phyloP scores from a whole-genome alignment of 371 early-diverging fungal species.

The Syncephalastrum contaminatum region DNA sequence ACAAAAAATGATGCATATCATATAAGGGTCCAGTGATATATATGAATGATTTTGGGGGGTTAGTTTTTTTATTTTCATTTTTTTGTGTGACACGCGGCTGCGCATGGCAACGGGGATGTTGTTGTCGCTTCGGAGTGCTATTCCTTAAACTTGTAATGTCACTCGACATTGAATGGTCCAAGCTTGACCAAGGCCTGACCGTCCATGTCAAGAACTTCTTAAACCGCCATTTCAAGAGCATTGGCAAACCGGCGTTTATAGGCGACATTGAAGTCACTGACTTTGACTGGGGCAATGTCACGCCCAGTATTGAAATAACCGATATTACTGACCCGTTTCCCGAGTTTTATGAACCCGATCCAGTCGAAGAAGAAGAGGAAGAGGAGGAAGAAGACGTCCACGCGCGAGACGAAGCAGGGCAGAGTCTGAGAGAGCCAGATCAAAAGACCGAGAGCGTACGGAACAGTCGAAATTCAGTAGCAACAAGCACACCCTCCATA shows the following conservation, averaged over 20 bases:
- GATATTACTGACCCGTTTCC: conserved; percentile 87
- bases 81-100: too few relatives aligned
- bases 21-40: too few relatives aligned
- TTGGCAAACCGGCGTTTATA: conserved; percentile 77
- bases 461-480: too few relatives aligned
- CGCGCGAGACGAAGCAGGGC: not conserved
- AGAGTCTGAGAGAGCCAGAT: too few relatives aligned
- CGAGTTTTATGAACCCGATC: conserved; percentile 77
- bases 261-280: conserved; percentile 80
- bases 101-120: too few relatives aligned
- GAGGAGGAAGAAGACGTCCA: conserved; percentile 6
- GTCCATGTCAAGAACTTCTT: conserved; percentile 73
- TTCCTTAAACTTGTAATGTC: conserved; percentile 60
- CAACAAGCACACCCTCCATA: conserved; percentile 2
- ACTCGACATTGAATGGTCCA: conserved; percentile 83
- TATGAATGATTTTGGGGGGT: too few relatives aligned
- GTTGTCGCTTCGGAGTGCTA: too few relatives aligned
- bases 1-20: too few relatives aligned
- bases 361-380: conserved; percentile 27
- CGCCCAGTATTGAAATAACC: conserved; percentile 79
- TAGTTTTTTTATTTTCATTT: too few relatives aligned
- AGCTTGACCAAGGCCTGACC: conserved; percentile 76
- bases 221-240: conserved; percentile 75
- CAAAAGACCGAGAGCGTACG: too few relatives aligned
- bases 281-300: conserved; percentile 82